Conservation (phyloP, 2,329 filamentous ascomycete species). For the Hypoxylon sp. region DNA sequence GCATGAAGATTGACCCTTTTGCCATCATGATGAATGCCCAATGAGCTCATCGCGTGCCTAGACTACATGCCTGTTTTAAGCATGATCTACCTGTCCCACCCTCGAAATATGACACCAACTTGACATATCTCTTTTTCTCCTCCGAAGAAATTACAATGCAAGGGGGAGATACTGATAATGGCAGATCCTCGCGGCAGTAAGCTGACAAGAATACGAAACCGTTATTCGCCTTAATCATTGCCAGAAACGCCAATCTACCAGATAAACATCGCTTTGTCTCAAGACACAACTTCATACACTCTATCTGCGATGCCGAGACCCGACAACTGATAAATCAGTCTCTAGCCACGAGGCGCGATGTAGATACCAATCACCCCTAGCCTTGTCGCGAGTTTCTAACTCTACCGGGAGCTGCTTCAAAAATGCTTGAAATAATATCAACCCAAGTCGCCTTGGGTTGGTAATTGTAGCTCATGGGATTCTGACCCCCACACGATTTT, state of each 20-base stretch:
- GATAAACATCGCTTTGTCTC: constrained; percentile 15
- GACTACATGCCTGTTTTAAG: constrained; percentile 9
- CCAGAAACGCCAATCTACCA: constrained; percentile 7
- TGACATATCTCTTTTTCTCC: constrained; percentile 1
- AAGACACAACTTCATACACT: constrained; percentile 12
- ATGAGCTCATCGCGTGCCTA: constrained; percentile 18
- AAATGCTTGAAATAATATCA: constrained; percentile 1
- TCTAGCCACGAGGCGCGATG: constrained; percentile 21
- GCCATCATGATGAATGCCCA: constrained; percentile 34
- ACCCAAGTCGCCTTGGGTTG: constrained; percentile 11
- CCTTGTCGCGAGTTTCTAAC: constrained; percentile 23
- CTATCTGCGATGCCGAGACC: constrained; percentile 17
- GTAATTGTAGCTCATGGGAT: constrained; percentile 14
- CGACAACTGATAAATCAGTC: constrained; percentile 20
- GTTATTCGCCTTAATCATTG: constrained; percentile 1
- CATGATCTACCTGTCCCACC: constrained; percentile 23
- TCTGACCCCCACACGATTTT: constrained; percentile 36
- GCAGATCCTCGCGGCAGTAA: constrained; percentile 21
- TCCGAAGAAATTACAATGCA: constrained; percentile 35
- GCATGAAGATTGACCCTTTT: constrained; percentile 32
- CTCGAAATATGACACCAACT: constrained; percentile 6
- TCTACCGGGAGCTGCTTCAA: constrained; percentile 19
- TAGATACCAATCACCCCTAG: constrained; percentile 16
- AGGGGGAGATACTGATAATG: constrained; percentile 28
- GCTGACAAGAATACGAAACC: constrained; percentile 33